A percentile compares a stretch with the other conserved stretches of the same genome.
phyloP scores from a whole-genome alignment of 192 early-diverging fungal species.

The Dimargaris xerosporica region DNA sequence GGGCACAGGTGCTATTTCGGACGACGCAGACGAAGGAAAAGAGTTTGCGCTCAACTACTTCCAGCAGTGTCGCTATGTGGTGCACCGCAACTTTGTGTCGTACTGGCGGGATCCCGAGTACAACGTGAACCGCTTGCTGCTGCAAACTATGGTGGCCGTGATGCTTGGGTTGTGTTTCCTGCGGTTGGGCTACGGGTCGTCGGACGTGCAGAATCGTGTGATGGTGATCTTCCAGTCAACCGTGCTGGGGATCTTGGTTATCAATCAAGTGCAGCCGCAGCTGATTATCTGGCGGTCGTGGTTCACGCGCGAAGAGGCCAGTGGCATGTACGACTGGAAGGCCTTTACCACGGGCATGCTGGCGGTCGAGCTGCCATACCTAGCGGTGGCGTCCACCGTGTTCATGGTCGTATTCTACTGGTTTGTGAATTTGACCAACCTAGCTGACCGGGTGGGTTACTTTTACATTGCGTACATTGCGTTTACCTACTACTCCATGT shows the following conservation, averaged over 20 bases:
- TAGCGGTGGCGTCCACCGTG: constrained; percentile 32
- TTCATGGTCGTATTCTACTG: constrained; percentile 45
- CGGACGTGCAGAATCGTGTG: constrained; percentile 42
- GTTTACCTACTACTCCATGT: constrained; percentile 31
- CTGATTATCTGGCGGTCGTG: constrained; percentile 38
- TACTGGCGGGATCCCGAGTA: constrained; percentile 60
- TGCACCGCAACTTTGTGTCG: constrained; percentile 42
- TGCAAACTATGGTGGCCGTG: too few relatives aligned
- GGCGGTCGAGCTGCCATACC: constrained; percentile 42
- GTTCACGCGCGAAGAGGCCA: constrained; percentile 44
- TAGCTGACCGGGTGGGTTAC: constrained; percentile 33
- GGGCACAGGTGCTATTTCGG: too few relatives aligned
- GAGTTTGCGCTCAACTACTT: constrained; percentile 15
- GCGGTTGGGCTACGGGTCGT: constrained; percentile 32
- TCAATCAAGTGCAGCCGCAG: constrained; percentile 47
- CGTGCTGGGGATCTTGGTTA: constrained; percentile 35
- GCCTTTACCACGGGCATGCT: constrained; percentile 44
- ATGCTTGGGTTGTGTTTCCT: constrained; percentile 36
- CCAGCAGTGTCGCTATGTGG: constrained; percentile 38
- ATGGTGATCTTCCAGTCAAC: constrained; percentile 32
- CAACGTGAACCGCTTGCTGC: constrained; percentile 44
- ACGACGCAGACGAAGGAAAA: constrained; percentile 11
- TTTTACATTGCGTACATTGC: constrained; percentile 39
- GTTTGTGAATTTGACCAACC: constrained; percentile 34
- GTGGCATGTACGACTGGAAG: constrained; percentile 45